Base-by-base conservation (phyloP, 345 rosid genomes). In the Citrus hindsii region DNA sequence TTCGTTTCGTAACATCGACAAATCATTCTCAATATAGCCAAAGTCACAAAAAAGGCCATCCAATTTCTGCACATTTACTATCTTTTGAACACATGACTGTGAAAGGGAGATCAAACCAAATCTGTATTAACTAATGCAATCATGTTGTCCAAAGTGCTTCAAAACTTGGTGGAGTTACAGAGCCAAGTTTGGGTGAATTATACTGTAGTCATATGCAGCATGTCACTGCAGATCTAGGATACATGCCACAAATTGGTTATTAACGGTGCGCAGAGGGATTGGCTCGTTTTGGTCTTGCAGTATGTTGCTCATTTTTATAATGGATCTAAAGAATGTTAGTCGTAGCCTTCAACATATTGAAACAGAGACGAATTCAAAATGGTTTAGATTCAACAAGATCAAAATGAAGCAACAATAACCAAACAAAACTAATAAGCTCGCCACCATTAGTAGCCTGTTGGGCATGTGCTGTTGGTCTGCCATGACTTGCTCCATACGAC, bases 391-490 rank as follows among this genome's bases (percentile, higher is more conserved):
- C 81, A 30, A 88, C 88, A 4, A 93, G 32, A 27, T 94, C 92
- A 13, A 93, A 83, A 80, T 93, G 98, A 60, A 91, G 91, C 92
- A 92, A 92, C 82, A 92, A 75, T 40, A 93, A 69, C 95, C 97
- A 90, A 74, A 94, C 87, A 63, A 86, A 83, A 35, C 88, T 85
- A 19, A 94, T 56, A 2, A 92, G 85, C 87, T 92, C 90, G 9
- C 90, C 97, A 0, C 98, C 97, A 83, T 87, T 87, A 37, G 90
- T 85, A 3, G 91, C 79, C 27, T 87, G 86, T 58, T 89, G 90
- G 9, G 91, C 90, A 79, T 93, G 98, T 7, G 89, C 81, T 3
- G 73, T 85, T 9, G 88, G 78, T 21, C 89, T 79, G 75, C 93
- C 88, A 37, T 92, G 90, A 60, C 88, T 82, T 6, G 94, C 95